Evolutionary conservation across 495 filamentous ascomycete genomes (phyloP).

Genomic region (Lineolata rhizophorae): DNA sequence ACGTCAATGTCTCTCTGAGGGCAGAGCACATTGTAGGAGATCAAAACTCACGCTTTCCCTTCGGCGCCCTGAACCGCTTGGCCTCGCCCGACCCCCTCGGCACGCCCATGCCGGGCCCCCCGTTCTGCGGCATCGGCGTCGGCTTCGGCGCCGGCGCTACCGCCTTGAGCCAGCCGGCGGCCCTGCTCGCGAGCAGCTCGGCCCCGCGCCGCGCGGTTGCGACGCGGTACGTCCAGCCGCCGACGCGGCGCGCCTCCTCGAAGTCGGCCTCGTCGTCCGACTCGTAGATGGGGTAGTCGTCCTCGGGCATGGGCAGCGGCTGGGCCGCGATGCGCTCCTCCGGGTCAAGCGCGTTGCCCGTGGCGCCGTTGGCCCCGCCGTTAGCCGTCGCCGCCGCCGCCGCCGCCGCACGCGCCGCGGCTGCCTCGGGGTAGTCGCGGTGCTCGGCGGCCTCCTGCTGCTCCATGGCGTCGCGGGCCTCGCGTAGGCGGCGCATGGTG

Average conservation of each 20-base stretch:
- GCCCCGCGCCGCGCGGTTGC: slow-evolving; percentile 2
- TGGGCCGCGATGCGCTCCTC: slow-evolving; percentile 51
- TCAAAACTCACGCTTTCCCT: slow-evolving; percentile 51
- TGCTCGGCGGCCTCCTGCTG: slow-evolving; percentile 24
- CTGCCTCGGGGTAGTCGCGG: slow-evolving; percentile 22
- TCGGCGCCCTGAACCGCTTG: slow-evolving; percentile 63
- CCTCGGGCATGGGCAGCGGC: slow-evolving; percentile 29
- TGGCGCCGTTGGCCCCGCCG: slow-evolving; percentile 16
- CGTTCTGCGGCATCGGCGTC: slow-evolving; percentile 34
- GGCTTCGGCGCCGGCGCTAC: slow-evolving; percentile 37
- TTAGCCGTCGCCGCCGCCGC: slow-evolving; percentile 17
- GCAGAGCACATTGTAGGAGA: not conserved
- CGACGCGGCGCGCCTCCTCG: slow-evolving; percentile 49
- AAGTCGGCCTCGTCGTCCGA: slow-evolving; percentile 56
- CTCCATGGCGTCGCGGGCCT: slow-evolving; percentile 23
- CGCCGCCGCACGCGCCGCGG: too few species aligned
- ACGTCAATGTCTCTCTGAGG: not conserved
- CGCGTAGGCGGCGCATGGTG: slow-evolving; percentile 21
- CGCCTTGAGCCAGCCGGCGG: slow-evolving; percentile 24
- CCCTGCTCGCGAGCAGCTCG: slow-evolving; percentile 9
- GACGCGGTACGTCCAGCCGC: slow-evolving; percentile 39
- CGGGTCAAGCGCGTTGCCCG: slow-evolving; percentile 36
- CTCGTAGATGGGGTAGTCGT: slow-evolving; percentile 77
- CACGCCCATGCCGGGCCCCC: slow-evolving; percentile 24
- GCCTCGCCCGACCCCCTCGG: slow-evolving; percentile 27